Conservation (phyloP, 257 asterid species). For the Eucommia ulmoides region DNA sequence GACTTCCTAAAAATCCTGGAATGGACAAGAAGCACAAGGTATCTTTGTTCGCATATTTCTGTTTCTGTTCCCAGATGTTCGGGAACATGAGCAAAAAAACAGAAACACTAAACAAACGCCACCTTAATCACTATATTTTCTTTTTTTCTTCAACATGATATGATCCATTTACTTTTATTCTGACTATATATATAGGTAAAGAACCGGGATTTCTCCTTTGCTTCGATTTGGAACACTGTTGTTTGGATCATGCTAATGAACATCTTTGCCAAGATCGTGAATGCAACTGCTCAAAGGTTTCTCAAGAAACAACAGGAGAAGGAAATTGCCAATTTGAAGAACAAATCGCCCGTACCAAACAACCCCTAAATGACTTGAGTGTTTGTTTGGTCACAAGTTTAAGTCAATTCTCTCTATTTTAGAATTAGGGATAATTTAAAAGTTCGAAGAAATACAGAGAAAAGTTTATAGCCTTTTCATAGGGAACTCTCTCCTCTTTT, state of each 20-base stretch:
- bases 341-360: constrained; percentile 31
- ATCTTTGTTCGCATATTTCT: too few relatives aligned
- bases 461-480: too few relatives aligned
- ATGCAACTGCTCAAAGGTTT: constrained; percentile 54
- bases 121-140: too few relatives aligned
- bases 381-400: too few relatives aligned
- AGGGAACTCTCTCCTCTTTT: too few relatives aligned
- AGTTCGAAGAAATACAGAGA: too few relatives aligned
- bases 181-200: constrained; percentile 23
- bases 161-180: background rate
- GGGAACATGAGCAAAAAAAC: too few relatives aligned
- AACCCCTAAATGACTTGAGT: too few relatives aligned
- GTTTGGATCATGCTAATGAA: constrained; percentile 75
- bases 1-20: too few relatives aligned
- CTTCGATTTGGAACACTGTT: constrained; percentile 63
- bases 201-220: constrained; percentile 65
- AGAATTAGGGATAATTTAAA: constrained; percentile 11
- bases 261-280: constrained; percentile 64
- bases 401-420: constrained; percentile 7
- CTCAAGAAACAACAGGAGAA: constrained; percentile 56
- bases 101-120: too few relatives aligned
- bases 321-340: constrained; percentile 37
- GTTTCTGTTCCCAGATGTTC: too few relatives aligned
- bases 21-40: too few relatives aligned
- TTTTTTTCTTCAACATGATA: background rate